Percentiles rank a stretch among this genome's conserved stretches.
Evolutionary conservation across 345 rosid genomes (phyloP).

Genomic region (Lenwebbia sp.): DNA sequence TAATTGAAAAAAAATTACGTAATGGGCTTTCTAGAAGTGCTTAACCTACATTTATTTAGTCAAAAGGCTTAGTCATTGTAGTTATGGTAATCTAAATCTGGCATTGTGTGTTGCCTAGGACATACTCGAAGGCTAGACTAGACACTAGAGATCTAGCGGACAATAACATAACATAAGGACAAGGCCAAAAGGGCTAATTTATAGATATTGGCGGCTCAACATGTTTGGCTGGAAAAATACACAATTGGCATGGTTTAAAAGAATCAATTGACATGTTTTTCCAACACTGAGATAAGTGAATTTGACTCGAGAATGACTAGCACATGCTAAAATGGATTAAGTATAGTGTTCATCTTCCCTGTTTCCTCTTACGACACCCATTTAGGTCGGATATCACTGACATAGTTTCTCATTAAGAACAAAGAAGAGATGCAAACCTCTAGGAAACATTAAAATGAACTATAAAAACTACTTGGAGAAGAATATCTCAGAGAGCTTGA

Average conservation of each 20-base stretch:
- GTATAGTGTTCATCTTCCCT: background rate
- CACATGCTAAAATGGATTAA: background rate
- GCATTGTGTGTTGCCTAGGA: background rate
- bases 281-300: background rate
- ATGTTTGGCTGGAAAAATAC: background rate
- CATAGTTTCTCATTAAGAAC: background rate
- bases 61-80: background rate
- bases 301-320: background rate
- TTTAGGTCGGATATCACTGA: background rate
- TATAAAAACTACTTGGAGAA: background rate
- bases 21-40: too few relatives aligned
- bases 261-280: background rate
- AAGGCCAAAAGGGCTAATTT: background rate
- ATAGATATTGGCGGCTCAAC: background rate
- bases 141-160: background rate
- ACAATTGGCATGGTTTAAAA: background rate
- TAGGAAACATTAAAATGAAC: background rate
- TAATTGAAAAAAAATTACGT: background rate
- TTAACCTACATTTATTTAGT: background rate
- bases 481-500: background rate
- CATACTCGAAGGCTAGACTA: background rate
- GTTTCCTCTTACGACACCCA: background rate
- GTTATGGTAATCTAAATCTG: background rate
- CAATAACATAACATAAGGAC: background rate
- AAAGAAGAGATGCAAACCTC: background rate